A percentile compares a stretch with the other conserved stretches of the same genome.
Conservation (phyloP, 805 yeast genomes). For the Saturnispora gosingensis region DNA sequence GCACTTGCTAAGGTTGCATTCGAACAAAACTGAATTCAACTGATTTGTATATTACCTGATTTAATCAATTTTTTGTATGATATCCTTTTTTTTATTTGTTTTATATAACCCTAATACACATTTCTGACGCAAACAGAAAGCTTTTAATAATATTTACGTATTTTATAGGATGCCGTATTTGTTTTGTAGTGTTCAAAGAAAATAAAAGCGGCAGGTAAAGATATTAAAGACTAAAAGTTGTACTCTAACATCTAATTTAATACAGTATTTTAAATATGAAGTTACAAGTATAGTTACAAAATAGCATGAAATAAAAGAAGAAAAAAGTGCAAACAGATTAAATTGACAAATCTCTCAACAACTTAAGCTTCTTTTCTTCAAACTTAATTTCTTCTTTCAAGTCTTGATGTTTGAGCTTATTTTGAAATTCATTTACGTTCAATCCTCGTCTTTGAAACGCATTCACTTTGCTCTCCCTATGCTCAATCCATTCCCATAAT, state of each 20-base stretch:
- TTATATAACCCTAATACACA: not conserved
- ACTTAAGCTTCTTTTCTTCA: slow-evolving; percentile 4
- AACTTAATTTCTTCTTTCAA: slow-evolving; percentile 6
- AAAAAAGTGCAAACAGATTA: not conserved
- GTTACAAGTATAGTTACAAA: not conserved
- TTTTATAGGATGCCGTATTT: not conserved
- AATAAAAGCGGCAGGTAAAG: no score
- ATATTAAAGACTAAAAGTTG: no score
- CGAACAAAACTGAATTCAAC: slow-evolving; percentile 21
- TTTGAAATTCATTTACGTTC: not conserved
- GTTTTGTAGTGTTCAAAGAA: no score
- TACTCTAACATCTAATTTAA: no score
- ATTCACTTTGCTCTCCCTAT: slow-evolving; percentile 5
- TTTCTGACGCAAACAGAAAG: not conserved
- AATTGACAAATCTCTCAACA: not conserved
- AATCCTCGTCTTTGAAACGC: not conserved
- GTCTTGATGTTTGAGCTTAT: slow-evolving; percentile 2
- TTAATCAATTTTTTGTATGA: not conserved
- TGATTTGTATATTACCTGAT: not conserved
- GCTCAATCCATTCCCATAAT: slow-evolving; percentile 65
- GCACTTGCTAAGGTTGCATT: slow-evolving; percentile 31
- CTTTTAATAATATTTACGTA: not conserved
- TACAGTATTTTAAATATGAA: not conserved
- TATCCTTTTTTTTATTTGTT: not conserved
- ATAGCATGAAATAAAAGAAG: not conserved